A percentile compares a stretch with the other conserved stretches of the same genome.
Conservation (phyloP, 768 basidiomycete species). For the Tulasnella sp. region DNA sequence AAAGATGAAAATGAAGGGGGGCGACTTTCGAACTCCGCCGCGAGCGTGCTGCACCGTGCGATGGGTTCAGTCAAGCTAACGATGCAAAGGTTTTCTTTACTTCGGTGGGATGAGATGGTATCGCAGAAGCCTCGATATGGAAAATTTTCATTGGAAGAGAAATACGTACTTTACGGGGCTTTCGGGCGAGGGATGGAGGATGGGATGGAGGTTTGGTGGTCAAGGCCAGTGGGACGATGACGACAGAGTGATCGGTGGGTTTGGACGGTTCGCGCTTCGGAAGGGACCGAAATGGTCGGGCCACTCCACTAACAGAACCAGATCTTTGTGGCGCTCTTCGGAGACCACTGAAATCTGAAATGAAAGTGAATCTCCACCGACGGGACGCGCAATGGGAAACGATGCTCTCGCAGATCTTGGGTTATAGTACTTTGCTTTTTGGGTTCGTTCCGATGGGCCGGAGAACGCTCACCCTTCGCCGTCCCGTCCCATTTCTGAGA, state of each 20-base stretch:
- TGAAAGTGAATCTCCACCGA: background rate
- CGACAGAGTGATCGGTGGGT: background rate
- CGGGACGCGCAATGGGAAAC: too few species aligned
- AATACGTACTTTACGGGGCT: too few species aligned
- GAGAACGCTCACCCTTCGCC: background rate
- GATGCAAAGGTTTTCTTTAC: background rate
- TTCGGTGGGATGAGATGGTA: background rate
- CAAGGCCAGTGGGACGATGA: background rate
- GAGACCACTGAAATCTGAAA: background rate
- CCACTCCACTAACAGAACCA: background rate
- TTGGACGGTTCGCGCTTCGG: too few species aligned
- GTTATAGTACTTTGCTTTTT: too few species aligned
- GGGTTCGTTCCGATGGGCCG: background rate
- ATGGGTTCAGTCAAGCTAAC: background rate
- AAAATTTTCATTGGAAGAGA: background rate
- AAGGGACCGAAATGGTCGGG: background rate
- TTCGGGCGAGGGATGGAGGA: too few species aligned
- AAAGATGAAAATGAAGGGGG: background rate
- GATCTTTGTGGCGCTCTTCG: background rate
- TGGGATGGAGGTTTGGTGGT: too few species aligned
- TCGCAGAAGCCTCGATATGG: background rate
- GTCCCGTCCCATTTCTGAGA: too few species aligned
- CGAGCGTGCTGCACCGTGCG: too few species aligned
- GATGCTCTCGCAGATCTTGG: too few species aligned
- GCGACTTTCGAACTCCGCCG: background rate